A percentile compares a stretch with the other conserved stretches of the same genome.
These are phyloP conservation scores for Backusella tuberculispora DNA, from an alignment of 192 early-diverging fungal species.

Conservation along the genomic window DNA sequence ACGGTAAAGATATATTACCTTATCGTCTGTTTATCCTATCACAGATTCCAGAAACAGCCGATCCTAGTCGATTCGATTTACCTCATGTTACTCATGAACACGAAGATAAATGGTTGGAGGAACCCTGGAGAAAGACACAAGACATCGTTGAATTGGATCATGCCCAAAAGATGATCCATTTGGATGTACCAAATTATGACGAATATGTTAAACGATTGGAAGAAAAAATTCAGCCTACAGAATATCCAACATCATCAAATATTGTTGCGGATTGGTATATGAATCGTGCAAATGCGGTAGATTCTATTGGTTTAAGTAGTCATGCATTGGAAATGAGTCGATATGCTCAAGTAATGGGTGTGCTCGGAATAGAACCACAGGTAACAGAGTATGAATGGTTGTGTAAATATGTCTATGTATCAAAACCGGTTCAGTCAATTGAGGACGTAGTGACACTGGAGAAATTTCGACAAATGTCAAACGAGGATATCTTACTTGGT, in stretches of 20 bases:
- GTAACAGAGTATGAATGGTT: conserved; percentile 62
- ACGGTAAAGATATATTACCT: conserved; percentile 60
- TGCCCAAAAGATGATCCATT: conserved; percentile 46
- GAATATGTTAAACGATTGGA: conserved; percentile 42
- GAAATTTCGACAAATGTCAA: conserved; percentile 29
- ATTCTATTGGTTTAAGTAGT: conserved; percentile 53
- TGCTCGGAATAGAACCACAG: conserved; percentile 52
- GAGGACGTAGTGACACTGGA: conserved; percentile 25
- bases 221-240: conserved; percentile 32
- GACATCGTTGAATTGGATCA: conserved; percentile 63
- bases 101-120: conserved; percentile 48
- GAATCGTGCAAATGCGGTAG: conserved; percentile 57
- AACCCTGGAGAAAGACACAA: conserved; percentile 58
- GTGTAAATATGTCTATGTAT: conserved; percentile 62
- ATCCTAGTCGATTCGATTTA: conserved; percentile 46
- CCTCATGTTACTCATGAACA: conserved; percentile 30
- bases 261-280: conserved; percentile 64
- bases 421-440: conserved; percentile 41
- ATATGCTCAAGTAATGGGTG: conserved; percentile 52
- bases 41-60: conserved; percentile 62
- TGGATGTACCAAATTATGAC: conserved; percentile 38
- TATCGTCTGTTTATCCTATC: conserved; percentile 62
- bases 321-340: conserved; percentile 59
- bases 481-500: conserved; percentile 32
- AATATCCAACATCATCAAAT: conserved; percentile 54